Evolutionary conservation across 208 protist genomes (phyloP), one percentile per base, ranked within the genome.

Genomic region (Willaertia magna): DNA sequence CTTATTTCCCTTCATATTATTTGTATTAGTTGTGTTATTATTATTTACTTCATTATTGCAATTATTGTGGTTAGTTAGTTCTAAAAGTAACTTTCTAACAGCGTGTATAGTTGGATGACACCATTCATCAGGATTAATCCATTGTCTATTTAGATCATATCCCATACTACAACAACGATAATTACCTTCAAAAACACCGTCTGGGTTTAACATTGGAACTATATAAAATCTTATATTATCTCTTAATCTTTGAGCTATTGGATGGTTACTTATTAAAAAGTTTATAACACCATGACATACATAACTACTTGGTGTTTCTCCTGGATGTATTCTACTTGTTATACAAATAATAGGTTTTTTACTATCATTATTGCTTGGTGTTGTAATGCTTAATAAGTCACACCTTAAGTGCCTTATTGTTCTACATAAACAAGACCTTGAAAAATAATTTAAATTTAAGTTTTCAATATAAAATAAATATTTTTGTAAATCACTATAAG

Each of bases 131-230:
- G 91, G 90, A 42, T 87, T 30, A 0, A 87, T 34, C 91, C 91
- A 93, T 3, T 88, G n/a, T 11, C 91, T 34, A 67, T 93, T 93
- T 0, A 93, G 55, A 81, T 93, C 91, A 22, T 88, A 48, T 12
- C 87, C 87, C 30, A 89, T 83, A 4, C 30, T 52, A 46, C n/a
- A 88, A 79, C 89, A 40, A 59, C 90, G 55, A 51, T 93, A 90
- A 48, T 93, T 93, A 43, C 91, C 91, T 18, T 88, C 2, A 26
- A 91, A 67, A 26, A 93, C 91, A n/a, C 91, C 91, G 59, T 93
- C 91, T 16, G 90, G 89, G 74, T 93, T 93, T 26, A 93, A 26
- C 90, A 93, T 92, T 20, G 91, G 91, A 30, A 93, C 84, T 74
- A 93, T 88, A 51, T 93, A 91, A 75, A 93, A 92, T 3, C 92